Base-by-base conservation (phyloP, 805 yeast species). In the Metschnikowia borealis region DNA sequence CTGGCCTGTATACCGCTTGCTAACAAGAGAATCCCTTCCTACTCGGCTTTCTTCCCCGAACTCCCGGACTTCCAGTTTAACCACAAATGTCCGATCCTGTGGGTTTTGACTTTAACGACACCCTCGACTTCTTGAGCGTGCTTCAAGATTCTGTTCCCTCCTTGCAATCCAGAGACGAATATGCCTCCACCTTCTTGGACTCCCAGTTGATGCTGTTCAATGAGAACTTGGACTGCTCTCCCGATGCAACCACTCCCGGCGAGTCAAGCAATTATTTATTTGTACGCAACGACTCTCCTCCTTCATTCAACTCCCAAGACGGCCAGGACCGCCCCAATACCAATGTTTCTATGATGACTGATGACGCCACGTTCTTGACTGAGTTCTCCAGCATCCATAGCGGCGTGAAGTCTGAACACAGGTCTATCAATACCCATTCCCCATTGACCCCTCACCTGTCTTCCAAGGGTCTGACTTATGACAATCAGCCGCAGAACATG, bases 381-480 rank as follows among this genome's bases (percentile, higher is more conserved):
- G 46, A 44, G 17, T 44, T 44, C 8, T 44, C 46, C 40, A 35
- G 23, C 34, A 44, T 44, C 32, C 46, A 44, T 39, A 35, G 26
- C 13, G 38, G 34, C 15, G 21, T 23, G 23, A 34, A 11, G 5
- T 36, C 37, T 14, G 46, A 44, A 13, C 37, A 2, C 21, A 35
- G 13, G 21, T 18, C 46, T 11, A 26, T 14, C 39, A 36, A 17
- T n/a, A 23, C 34, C 32, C 39, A 36, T 15, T 44, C 46, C 3
- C 46, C 46, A 6, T 44, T 44, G 39, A 44, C 46, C 10, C 33
- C 46, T 14, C 46, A 35, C 6, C 39, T 44, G 46, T 44, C 46
- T 20, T 34, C 39, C 23, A 44, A 36, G 10, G 34, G 40, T n/a
- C 38, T 44, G 46, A 23, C 38, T 14, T 36, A 44, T 36, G 39